Evolutionary conservation across 2,329 filamentous ascomycete genomes (phyloP).

Genomic region (Cylindrodendrum hubeiense): DNA sequence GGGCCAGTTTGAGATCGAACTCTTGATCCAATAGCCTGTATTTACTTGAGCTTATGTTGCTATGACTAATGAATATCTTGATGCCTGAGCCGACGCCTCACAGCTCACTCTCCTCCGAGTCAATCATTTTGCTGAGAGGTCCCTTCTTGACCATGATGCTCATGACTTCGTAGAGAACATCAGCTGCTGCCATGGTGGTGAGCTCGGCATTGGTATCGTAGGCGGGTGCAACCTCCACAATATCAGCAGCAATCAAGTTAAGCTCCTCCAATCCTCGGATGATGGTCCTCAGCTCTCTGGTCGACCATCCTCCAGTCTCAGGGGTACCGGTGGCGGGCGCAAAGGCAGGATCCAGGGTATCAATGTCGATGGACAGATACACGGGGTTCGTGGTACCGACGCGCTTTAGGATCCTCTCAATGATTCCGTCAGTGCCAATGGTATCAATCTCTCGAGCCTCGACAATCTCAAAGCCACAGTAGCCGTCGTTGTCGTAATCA

Average conservation of each 20-base stretch:
- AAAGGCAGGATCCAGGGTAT: conserved; percentile 85
- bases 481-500: conserved; percentile 78
- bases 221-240: conserved; percentile 77
- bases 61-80: background rate
- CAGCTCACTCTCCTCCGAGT: conserved; percentile 25
- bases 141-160: conserved; percentile 86
- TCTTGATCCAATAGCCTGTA: background rate
- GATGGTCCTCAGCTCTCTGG: conserved; percentile 79
- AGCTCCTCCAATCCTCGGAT: conserved; percentile 76
- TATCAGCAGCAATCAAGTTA: conserved; percentile 77
- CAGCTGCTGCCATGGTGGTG: conserved; percentile 79
- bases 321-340: conserved; percentile 81
- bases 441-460: conserved; percentile 67
- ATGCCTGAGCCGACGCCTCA: background rate
- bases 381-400: conserved; percentile 81
- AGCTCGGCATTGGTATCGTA: conserved; percentile 80
- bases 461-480: conserved; percentile 88
- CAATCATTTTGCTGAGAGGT: conserved; percentile 67
- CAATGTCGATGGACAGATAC: conserved; percentile 87
- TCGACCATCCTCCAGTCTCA: conserved; percentile 82
- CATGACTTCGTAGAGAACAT: conserved; percentile 83
- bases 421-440: conserved; percentile 75
- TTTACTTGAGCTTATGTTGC: background rate
- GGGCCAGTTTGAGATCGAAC: too few relatives aligned
- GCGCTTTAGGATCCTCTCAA: conserved; percentile 80